These are phyloP conservation scores for Sonneratia caseolaris DNA, from an alignment of 345 rosid species.

Conservation along the genomic window DNA sequence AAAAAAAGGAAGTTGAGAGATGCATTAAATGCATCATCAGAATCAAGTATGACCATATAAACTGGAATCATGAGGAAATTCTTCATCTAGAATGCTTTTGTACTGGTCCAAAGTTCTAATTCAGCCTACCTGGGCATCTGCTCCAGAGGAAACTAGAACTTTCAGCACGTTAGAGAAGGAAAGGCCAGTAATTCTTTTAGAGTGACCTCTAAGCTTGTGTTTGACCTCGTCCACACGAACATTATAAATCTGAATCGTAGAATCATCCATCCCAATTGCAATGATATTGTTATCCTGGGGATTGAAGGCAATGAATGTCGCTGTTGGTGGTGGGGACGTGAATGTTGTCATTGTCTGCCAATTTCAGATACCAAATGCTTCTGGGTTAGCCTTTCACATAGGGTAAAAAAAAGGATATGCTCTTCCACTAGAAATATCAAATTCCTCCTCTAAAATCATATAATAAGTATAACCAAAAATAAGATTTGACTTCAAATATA, in stretches of 20 bases:
- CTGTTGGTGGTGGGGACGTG: slow-evolving; percentile 77
- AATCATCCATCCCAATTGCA: slow-evolving; percentile 93
- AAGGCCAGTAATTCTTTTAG: slow-evolving; percentile 61
- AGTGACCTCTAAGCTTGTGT: slow-evolving; percentile 66
- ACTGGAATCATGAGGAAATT: background rate
- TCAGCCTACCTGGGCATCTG: slow-evolving; percentile 70
- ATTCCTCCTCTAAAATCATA: no score
- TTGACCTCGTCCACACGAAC: slow-evolving; percentile 80
- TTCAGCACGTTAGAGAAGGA: slow-evolving; percentile 60
- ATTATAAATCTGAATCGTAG: slow-evolving; percentile 72
- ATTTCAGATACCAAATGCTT: background rate
- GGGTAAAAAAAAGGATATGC: background rate
- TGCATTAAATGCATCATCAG: background rate
- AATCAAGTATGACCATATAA: background rate
- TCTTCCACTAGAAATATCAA: no score
- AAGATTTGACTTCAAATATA: background rate
- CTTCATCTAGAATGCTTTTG: background rate
- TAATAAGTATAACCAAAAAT: no score
- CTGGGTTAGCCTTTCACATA: background rate
- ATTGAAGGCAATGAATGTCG: slow-evolving; percentile 84
- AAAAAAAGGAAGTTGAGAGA: slow-evolving; percentile 23
- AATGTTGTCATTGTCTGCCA: slow-evolving; percentile 82
- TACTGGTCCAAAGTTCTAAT: slow-evolving; percentile 1
- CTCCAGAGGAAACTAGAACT: slow-evolving; percentile 69
- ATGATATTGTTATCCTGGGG: slow-evolving; percentile 83